Percentiles rank a stretch among this genome's conserved stretches.
These are phyloP conservation scores for Ocimum tenuiflorum DNA, from an alignment of 257 asterid genomes.

Conservation along the genomic window DNA sequence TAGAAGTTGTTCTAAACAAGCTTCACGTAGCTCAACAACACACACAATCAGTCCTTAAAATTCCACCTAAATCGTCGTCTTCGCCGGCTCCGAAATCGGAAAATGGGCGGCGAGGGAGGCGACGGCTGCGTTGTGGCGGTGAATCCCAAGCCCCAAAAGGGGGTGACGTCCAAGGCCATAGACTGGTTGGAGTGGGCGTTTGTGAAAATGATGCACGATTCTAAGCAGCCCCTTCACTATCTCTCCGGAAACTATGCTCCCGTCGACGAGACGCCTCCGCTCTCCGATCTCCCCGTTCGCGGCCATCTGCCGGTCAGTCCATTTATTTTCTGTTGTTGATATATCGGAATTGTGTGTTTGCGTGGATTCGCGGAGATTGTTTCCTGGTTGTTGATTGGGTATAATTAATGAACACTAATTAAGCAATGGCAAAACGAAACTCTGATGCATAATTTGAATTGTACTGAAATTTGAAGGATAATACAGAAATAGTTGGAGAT, in stretches of 20 bases:
- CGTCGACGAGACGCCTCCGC: conserved; percentile 83
- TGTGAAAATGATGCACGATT: conserved; percentile 62
- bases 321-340: neutral
- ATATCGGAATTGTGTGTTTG: neutral
- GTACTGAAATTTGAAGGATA: too few species aligned
- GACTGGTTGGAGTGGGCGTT: conserved; percentile 74
- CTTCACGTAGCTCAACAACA: too few species aligned
- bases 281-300: conserved; percentile 46
- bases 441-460: too few species aligned
- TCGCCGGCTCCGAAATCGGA: neutral
- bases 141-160: conserved; percentile 61
- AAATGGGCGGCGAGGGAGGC: conserved; percentile 42
- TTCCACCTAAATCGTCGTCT: neutral
- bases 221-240: conserved; percentile 61
- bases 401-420: too few species aligned
- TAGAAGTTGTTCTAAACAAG: too few species aligned
- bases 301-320: conserved; percentile 80
- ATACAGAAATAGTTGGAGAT: too few species aligned
- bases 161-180: conserved; percentile 51
- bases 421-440: too few species aligned
- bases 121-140: conserved; percentile 50
- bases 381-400: too few species aligned
- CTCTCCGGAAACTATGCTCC: conserved; percentile 80
- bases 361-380: too few species aligned
- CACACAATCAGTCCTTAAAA: neutral